These are phyloP conservation scores for Cryptosporidium baileyi DNA, from an alignment of 169 alveolate species.

Conservation along the genomic window DNA sequence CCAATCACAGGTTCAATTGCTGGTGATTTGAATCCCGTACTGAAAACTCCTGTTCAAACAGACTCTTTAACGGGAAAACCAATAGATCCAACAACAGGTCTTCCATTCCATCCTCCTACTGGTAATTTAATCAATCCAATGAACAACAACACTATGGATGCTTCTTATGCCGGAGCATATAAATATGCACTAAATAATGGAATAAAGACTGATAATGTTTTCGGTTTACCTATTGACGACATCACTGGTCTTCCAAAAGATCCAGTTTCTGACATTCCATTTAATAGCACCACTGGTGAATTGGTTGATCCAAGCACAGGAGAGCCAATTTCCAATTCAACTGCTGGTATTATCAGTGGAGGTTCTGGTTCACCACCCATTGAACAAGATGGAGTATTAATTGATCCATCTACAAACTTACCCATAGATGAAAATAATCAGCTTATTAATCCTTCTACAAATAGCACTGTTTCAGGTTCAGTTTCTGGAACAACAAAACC, in stretches of 20 bases:
- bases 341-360: conserved; percentile 68
- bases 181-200: conserved; percentile 34
- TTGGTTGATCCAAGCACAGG: conserved; percentile 54
- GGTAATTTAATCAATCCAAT: conserved; percentile 31
- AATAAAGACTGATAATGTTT: conserved; percentile 42
- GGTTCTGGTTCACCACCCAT: conserved; percentile 30
- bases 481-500: conserved; percentile 68
- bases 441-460: conserved; percentile 37
- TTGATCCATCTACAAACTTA: conserved; percentile 58
- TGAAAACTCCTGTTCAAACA: conserved; percentile 46
- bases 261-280: conserved; percentile 65
- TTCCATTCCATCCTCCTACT: conserved; percentile 49
- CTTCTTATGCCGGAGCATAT: conserved; percentile 42
- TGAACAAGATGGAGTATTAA: conserved; percentile 1
- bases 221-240: conserved; percentile 39
- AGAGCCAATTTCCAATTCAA: conserved; percentile 32
- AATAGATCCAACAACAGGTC: conserved; percentile 66
- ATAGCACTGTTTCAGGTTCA: conserved; percentile 11
- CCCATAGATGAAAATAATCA: conserved; percentile 52
- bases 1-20: conserved; percentile 67
- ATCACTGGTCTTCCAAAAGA: conserved; percentile 56
- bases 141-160: conserved; percentile 18
- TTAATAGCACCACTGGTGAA: conserved; percentile 43
- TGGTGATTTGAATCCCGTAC: conserved; percentile 27
- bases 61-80: conserved; percentile 36